Conservation (phyloP, 192 early-diverging fungal species). For the Mortierella claussenii region DNA sequence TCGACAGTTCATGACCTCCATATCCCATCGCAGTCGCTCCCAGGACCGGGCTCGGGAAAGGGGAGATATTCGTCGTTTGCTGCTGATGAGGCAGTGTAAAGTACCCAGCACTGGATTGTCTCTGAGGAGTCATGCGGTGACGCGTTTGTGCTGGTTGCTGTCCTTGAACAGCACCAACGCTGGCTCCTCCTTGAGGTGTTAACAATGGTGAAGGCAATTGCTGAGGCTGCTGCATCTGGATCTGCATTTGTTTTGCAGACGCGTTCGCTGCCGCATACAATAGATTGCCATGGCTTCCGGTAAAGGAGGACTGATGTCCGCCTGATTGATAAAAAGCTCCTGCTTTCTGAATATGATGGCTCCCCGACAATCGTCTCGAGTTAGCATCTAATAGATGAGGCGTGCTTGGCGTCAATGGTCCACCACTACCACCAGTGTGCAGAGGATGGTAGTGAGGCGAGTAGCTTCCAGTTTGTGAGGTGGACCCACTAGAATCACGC, state of each 20-base stretch:
- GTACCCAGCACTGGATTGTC: constrained; percentile 19
- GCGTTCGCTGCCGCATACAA: constrained; percentile 11
- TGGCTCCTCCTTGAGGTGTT: neutral
- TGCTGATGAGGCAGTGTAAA: constrained; percentile 21
- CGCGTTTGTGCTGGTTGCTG: too few relatives aligned
- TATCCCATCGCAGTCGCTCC: constrained; percentile 15
- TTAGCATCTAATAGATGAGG: neutral
- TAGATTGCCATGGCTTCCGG: constrained; percentile 21
- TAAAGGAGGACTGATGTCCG: constrained; percentile 2
- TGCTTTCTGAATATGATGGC: constrained; percentile 3
- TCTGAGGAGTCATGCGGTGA: constrained; percentile 3
- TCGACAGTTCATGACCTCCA: constrained; percentile 14
- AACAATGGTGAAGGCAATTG: constrained; percentile 18
- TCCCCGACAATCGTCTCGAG: neutral
- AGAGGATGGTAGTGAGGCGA: constrained; percentile 10
- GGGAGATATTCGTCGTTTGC: constrained; percentile 4
- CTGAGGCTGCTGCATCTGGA: constrained; percentile 15
- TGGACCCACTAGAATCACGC: constrained; percentile 14
- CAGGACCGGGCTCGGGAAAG: constrained; percentile 21
- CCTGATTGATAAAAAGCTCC: neutral
- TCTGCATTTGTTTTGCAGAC: constrained; percentile 4
- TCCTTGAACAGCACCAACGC: too few relatives aligned
- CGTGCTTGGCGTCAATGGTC: neutral
- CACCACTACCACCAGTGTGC: too few relatives aligned
- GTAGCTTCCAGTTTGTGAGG: neutral